Conservation (phyloP, 2,329 filamentous ascomycete species). For the Sordariomycetes sp. region DNA sequence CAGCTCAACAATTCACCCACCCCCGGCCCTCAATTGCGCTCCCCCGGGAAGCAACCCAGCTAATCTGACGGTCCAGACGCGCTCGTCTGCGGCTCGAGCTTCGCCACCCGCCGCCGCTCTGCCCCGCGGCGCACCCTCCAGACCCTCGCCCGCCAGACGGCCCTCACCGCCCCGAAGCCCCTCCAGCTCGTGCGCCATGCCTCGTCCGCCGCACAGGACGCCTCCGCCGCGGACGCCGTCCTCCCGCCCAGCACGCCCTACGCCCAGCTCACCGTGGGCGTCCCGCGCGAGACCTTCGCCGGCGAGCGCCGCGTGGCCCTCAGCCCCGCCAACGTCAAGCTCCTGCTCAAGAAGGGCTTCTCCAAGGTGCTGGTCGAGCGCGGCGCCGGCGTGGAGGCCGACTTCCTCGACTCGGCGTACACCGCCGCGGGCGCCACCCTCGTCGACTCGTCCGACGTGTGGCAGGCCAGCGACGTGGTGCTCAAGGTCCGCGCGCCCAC, state of each 20-base stretch:
- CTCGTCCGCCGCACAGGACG: not conserved
- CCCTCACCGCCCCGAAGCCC: not conserved
- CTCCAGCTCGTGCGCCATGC: constrained; percentile 6
- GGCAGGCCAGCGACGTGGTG: constrained; percentile 65
- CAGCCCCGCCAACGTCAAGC: constrained; percentile 71
- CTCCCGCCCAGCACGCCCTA: constrained; percentile 49
- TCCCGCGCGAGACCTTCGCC: constrained; percentile 68
- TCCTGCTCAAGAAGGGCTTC: constrained; percentile 81
- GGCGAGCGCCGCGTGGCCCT: constrained; percentile 76
- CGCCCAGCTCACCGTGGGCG: constrained; percentile 61
- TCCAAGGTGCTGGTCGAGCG: constrained; percentile 66
- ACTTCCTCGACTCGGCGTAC: constrained; percentile 70
- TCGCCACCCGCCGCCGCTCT: constrained; percentile 1
- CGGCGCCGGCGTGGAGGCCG: constrained; percentile 67
- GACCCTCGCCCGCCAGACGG: not conserved
- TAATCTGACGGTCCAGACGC: not conserved
- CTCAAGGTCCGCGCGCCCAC: constrained; percentile 75
- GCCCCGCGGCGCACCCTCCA: constrained; percentile 1
- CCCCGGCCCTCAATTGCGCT: not conserved
- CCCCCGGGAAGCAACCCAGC: not conserved
- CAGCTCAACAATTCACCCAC: not conserved
- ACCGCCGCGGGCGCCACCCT: constrained; percentile 67
- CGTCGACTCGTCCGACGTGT: constrained; percentile 58
- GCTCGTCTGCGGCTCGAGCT: not conserved
- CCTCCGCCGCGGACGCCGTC: constrained; percentile 6